Evolutionary conservation across 495 filamentous ascomycete species (phyloP).

Genomic region (Aspergillus bertholletiae): DNA sequence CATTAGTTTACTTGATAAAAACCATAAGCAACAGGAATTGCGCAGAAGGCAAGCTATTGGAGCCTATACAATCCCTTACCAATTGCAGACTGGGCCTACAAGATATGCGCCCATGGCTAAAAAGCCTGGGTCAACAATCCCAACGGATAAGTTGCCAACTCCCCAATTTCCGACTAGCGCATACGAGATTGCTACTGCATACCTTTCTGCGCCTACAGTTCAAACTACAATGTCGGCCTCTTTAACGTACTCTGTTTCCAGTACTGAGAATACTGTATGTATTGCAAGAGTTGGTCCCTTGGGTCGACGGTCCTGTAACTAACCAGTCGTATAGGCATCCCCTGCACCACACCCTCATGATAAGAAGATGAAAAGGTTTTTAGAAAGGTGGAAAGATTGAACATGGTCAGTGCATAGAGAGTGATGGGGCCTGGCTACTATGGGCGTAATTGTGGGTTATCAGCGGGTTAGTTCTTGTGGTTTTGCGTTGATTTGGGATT

Average conservation of each 20-base stretch:
- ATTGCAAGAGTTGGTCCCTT: background rate
- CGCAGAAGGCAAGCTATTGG: conserved; percentile 30
- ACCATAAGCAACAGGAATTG: conserved; percentile 21
- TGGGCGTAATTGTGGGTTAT: background rate
- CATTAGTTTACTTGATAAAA: conserved; percentile 32
- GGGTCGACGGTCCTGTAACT: background rate
- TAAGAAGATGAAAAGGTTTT: conserved; percentile 29
- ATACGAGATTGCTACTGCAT: conserved; percentile 55
- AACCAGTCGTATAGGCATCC: conserved; percentile 25
- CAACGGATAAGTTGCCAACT: conserved; percentile 43
- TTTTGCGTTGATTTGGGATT: background rate
- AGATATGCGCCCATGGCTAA: conserved; percentile 73
- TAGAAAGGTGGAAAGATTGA: conserved; percentile 35
- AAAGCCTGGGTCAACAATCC: conserved; percentile 62
- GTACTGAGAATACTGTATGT: conserved; percentile 65
- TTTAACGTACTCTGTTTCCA: conserved; percentile 52
- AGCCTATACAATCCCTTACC: conserved; percentile 54
- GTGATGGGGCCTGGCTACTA: background rate
- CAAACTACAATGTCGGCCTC: conserved; percentile 59
- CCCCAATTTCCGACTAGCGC: conserved; percentile 62
- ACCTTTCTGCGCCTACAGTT: conserved; percentile 50
- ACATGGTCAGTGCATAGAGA: background rate
- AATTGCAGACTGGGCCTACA: conserved; percentile 58
- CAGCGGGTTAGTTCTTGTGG: background rate
- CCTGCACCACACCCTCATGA: conserved; percentile 31